Base-by-base conservation (phyloP, 1,284 basidiomycete genomes). In the Austroboletus novae-zelandiae region DNA sequence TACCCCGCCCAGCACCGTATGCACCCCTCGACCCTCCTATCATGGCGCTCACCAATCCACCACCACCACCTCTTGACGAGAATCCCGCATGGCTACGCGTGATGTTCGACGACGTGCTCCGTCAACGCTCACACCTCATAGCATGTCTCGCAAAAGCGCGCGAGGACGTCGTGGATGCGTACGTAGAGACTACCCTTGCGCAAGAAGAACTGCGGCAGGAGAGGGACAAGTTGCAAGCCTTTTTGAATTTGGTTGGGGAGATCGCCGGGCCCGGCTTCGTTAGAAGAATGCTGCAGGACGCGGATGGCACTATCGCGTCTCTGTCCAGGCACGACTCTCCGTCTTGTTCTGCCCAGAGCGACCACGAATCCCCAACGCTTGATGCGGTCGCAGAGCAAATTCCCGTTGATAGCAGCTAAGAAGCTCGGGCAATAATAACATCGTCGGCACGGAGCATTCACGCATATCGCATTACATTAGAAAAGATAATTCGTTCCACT, bases 181-280 rank as follows among this genome's bases (percentile, higher is more conserved):
- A 64, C 20, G 56, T 42, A 10, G 67, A 69, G 34, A 53, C 45
- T 5, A 64, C 55, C 11, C 48, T 69, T 4, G 64, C 64, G n/a
- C 58, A 68, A 9, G 15, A 45, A 1, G 64, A 68, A 9, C 45
- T 69, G 3, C 50, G 47, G 18, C 50, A 54, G 18, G 66, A 68
- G 52, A 52, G 36, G 27, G 25, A 47, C 11, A 34, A 40, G 25
- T 67, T 60, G 62, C 64, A 66, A n/a, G 45, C 32, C 4, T 68
- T 66, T 52, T 39, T 69, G 34, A 41, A 65, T 43, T 43, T 20
- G 25, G 55, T 69, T 1, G 55, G 50, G 11, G 36, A 42, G 11
- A 50, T 69, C n/a, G 64, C 66, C 1, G 64, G 64, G 23, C 31
- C 8, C 1, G 66, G 62, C 5, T 67, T 67, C 40, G 56, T 69